Conservation (phyloP, 371 early-diverging fungal species). For the Fennellomyces sp. region DNA sequence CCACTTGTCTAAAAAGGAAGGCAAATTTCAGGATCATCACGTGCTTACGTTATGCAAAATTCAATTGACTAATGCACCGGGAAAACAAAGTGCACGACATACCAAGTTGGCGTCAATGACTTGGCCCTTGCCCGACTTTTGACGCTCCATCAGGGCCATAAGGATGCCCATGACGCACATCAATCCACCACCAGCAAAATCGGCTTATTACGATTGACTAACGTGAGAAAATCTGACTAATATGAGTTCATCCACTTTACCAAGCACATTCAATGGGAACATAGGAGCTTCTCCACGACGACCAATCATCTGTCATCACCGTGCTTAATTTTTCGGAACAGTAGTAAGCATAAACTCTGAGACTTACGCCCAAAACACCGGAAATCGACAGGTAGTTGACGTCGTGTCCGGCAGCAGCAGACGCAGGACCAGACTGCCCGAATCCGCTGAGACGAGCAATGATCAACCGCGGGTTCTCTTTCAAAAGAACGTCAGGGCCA, state of each 20-base stretch:
- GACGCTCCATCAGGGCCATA: conserved; percentile 67
- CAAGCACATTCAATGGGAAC: conserved; percentile 69
- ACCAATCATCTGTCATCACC: conserved; percentile 56
- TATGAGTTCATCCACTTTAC: conserved; percentile 14
- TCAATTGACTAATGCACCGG: neutral
- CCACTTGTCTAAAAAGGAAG: conserved; percentile 45
- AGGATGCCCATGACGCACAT: conserved; percentile 74
- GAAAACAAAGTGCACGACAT: conserved; percentile 13
- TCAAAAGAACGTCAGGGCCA: conserved; percentile 64
- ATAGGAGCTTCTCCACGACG: conserved; percentile 59
- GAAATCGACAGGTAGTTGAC: conserved; percentile 75
- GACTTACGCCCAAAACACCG: conserved; percentile 64
- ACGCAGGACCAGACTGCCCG: conserved; percentile 64
- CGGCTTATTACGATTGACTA: conserved; percentile 35
- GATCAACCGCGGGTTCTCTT: conserved; percentile 61
- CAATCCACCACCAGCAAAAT: conserved; percentile 80
- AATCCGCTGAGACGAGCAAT: conserved; percentile 75
- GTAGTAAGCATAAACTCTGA: neutral
- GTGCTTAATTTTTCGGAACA: neutral
- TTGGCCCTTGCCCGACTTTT: conserved; percentile 68
- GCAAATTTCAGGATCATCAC: neutral
- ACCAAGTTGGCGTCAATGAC: conserved; percentile 76
- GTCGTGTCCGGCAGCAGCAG: conserved; percentile 76
- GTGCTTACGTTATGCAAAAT: no score
- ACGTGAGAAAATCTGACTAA: conserved; percentile 13